Percentiles rank a stretch among this genome's conserved stretches.
These are phyloP conservation scores for Trichoderma afroharzianum DNA, from an alignment of 2,329 filamentous ascomycete species.

Conservation along the genomic window DNA sequence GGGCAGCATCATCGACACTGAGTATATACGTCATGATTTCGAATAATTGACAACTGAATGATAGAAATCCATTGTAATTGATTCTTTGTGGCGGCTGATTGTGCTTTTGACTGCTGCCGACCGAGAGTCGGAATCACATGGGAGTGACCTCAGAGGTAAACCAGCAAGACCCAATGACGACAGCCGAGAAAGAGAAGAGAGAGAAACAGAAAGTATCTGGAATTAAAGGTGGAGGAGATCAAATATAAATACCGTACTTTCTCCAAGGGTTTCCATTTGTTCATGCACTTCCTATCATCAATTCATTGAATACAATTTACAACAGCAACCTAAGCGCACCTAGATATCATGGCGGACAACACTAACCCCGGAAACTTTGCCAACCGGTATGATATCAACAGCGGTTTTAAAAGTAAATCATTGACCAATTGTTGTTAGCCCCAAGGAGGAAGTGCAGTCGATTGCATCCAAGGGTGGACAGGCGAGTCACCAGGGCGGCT, in stretches of 20 bases:
- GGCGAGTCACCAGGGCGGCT: slow-evolving; percentile 36
- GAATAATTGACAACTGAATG: not conserved
- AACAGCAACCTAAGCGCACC: not conserved
- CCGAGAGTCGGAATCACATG: not conserved
- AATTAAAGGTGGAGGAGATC: not conserved
- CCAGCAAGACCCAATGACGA: not conserved
- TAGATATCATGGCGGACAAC: slow-evolving; percentile 80
- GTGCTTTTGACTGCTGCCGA: not conserved
- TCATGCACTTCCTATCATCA: too few species aligned
- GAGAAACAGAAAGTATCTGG: not conserved
- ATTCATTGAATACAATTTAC: too few species aligned
- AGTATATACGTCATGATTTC: not conserved
- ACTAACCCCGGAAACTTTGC: slow-evolving; percentile 29
- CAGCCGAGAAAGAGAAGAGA: not conserved
- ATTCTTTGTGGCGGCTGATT: not conserved
- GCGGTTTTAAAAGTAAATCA: too few species aligned
- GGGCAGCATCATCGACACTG: not conserved
- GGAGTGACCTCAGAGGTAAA: not conserved
- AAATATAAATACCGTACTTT: not conserved
- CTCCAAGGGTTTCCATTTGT: not conserved
- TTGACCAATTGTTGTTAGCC: not conserved
- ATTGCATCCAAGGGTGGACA: slow-evolving; percentile 42
- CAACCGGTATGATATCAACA: slow-evolving; percentile 22
- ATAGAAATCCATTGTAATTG: not conserved
- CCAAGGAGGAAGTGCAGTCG: slow-evolving; percentile 42